Percentiles rank a stretch among this genome's conserved stretches.
Conservation (phyloP, 1,284 basidiomycete species). For the Cryptococcus neoformans region DNA sequence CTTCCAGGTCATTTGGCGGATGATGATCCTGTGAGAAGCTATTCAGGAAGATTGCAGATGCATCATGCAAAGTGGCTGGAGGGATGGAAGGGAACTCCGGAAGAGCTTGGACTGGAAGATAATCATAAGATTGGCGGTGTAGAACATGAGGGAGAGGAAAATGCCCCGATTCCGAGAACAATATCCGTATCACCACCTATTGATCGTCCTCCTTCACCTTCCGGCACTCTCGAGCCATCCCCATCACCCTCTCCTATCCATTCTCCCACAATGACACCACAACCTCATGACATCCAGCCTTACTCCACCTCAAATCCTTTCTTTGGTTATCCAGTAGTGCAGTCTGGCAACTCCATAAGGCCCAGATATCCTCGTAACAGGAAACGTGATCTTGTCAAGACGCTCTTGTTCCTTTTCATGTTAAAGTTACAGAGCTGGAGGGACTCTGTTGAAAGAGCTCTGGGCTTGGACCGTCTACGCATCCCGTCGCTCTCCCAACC, state of each 20-base stretch:
- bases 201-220: not conserved
- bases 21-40: conserved; percentile 20
- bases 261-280: not conserved
- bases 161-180: not conserved
- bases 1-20: conserved; percentile 7
- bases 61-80: conserved; percentile 42
- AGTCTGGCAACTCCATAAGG: conserved; percentile 21
- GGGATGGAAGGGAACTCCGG: conserved; percentile 17
- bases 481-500: not conserved
- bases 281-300: conserved; percentile 16
- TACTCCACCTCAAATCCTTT: conserved; percentile 42
- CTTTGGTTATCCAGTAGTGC: conserved; percentile 48
- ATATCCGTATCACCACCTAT: not conserved
- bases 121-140: not conserved
- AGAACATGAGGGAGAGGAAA: not conserved
- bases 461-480: conserved; percentile 24
- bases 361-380: conserved; percentile 43
- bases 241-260: not conserved
- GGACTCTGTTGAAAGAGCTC: conserved; percentile 29
- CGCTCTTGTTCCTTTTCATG: conserved; percentile 47
- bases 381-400: conserved; percentile 49
- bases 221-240: not conserved
- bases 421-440: conserved; percentile 40
- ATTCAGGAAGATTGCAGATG: conserved; percentile 34
- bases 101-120: conserved; percentile 1